Evolutionary conservation across 441 rosid species (phyloP), one percentile per base, ranked within the genome.

Genomic region (Pelargonium exstipulatum): DNA sequence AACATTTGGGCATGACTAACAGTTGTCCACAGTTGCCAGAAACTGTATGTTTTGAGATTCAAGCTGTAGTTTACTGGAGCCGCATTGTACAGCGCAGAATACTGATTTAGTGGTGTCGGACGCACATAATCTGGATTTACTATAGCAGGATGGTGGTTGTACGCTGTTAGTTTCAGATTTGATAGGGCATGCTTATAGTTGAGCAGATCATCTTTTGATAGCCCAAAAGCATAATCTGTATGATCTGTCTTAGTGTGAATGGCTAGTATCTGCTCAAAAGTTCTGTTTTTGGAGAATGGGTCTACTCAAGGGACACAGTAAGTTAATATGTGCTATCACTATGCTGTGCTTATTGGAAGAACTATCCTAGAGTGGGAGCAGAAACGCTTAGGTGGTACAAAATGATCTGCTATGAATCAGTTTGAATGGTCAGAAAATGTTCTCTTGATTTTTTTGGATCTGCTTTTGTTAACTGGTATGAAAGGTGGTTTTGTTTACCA

Each of bases 211-310:
- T 26, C 32, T 26, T 26, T 26, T 51, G 74, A 69, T 3, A 42
- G 64, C 70, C 45, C 69, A 64, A 51, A 69, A 57, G 62, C 43
- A 69, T 63, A 62, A 63, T 68, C 55, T 22, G 7, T n/a, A 74
- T 62, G 48, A 67, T 60, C 9, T 32, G 40, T 68, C 68, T 77
- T 62, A 32, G 69, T 69, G 26, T 68, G 68, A 51, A 37, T 55
- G 57, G 73, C 16, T 16, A n/a, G 64, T 74, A 48, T 37, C 66
- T 48, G 65, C 51, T 70, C 70, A 32, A 24, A 26, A 26, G 32
- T 37, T 40, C 9, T 43, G 9, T 2, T 32, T 26, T 5, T 2
- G 46, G 68, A 49, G 24, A 65, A 37, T 65, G 4, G 20, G 58
- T 64, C 65, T 65, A 32, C 60, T 64, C 14, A 14, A 73, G 68